Evolutionary conservation across 1,284 basidiomycete genomes (phyloP).

Genomic region (Apiotrichum porosum): DNA sequence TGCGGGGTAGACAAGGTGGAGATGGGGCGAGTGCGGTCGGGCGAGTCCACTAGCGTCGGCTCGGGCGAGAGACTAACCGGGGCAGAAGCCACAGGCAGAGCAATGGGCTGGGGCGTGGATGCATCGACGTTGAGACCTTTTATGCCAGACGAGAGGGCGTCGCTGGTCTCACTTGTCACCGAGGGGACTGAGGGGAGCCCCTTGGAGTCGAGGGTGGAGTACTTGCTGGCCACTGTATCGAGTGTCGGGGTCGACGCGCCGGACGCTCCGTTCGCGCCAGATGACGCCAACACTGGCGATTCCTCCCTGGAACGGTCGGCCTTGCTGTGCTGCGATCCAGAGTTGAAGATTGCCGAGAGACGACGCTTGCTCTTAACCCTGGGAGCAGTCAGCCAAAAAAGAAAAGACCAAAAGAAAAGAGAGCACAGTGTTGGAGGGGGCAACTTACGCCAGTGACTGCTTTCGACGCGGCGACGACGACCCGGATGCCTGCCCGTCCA

Average conservation of each 20-base stretch:
- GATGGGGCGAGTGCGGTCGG: neutral
- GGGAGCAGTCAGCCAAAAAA: neutral
- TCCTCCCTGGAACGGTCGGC: neutral
- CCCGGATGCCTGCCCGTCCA: no score
- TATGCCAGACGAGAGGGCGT: no score
- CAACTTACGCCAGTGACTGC: neutral
- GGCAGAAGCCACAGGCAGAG: neutral
- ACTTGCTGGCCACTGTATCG: no score
- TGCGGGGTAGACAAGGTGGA: neutral
- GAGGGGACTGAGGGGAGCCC: no score
- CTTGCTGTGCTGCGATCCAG: no score
- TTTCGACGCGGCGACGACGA: neutral
- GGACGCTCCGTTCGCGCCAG: slow-evolving; percentile 16
- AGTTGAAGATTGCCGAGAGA: slow-evolving; percentile 39
- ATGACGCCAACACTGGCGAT: neutral
- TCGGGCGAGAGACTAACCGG: no score
- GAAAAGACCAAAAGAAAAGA: no score
- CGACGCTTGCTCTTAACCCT: slow-evolving; percentile 33
- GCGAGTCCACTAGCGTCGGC: no score
- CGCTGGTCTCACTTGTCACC: neutral
- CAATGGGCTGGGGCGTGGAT: neutral
- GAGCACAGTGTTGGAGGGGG: neutral
- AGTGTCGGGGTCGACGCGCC: slow-evolving; percentile 30
- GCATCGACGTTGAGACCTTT: no score
- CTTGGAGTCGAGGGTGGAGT: no score